Base-by-base conservation (phyloP, 805 yeast species). In the Metschnikowia lachancei region DNA sequence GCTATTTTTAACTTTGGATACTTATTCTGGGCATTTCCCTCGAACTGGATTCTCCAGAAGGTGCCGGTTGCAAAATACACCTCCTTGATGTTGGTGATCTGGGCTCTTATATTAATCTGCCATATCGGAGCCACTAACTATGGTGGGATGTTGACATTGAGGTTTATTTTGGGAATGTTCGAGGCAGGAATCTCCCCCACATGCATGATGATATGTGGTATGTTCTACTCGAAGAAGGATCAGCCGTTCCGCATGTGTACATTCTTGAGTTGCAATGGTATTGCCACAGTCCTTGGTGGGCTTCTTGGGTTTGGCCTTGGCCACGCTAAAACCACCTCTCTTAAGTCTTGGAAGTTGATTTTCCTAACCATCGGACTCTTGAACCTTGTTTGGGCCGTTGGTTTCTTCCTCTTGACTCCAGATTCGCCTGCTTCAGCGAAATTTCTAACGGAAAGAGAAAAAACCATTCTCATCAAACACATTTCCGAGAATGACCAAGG, bases 241-340 rank as follows among this genome's bases (percentile, higher is more conserved):
- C 48, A 46, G n/a, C 49, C 51, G 9, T 52, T 50, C 48, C 46
- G 58, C 26, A 54, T 52, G 39, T 55, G 58, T 13, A 43, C 53
- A 4, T 54, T 49, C 31, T 46, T 46, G 35, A 36, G 43, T 44
- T 58, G 61, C 11, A 43, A 56, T 36, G 62, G 61, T 2, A 38
- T 57, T 18, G 62, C 59, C 31, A 59, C 58, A 38, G 55, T 58
- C 4, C 16, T 52, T 22, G 62, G 62, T 11, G 60, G 57, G 16
- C 33, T 58, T 17, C 41, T 58, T 32, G 55, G 59, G 31, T 58
- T 43, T 43, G 40, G 42, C 28, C 55, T 57, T 36, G 60, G 57
- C 39, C 45, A 44, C 24, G 56, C 56, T n/a, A 31, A 49, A 24
- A 42, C 45, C 33, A 38, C 51, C 9, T 39, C 54, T 9, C 29